Evolutionary conservation across 305 asterid genomes (phyloP), one percentile per base, ranked within the genome.

Genomic region (Stenogyne calaminthoides): DNA sequence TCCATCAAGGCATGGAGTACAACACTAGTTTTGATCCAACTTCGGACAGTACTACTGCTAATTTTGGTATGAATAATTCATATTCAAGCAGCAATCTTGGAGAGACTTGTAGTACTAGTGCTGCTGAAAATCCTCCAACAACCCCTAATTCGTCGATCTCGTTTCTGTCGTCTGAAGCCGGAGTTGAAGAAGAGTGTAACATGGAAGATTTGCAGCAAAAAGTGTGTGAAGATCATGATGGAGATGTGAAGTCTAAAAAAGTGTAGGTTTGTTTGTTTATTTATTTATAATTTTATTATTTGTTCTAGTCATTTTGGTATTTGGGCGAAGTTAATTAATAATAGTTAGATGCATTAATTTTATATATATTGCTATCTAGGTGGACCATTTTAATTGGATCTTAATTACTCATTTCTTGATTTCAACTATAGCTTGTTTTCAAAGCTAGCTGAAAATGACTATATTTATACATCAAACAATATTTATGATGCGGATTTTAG

Each of bases 151-250:
- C 91, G 3, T 76, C 86, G n/a, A 70, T 74, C 4, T 85, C 88
- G 32, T 73, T 80, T 18, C 80, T 82, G 36, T 82, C 93, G 1
- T 77, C 83, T 2, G 92, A 87, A 16, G 79, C 78, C 27, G 88
- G 83, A 9, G 83, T 72, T n/a, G 91, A 87, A 51, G 90, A 86
- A 54, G 91, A 84, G 62, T 86, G 85, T 27, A 84, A 80, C 84
- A 84, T 74, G 75, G 68, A 70, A 46, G 81, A 77, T 73, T 71
- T 71, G 61, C 63, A 65, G 74, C 42, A 69, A 6, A 75, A 72
- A 72, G 81, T 19, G 70, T 73, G 81, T 77, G 84, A 74, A 80
- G 85, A 72, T n/a, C n/a, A n/a, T n/a, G n/a, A n/a, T 51, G 84
- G 66, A 74, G 88, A 83, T 58, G 79, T 74, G 42, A 86, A 84